Evolutionary conservation across 345 rosid genomes (phyloP).

Genomic region (Pseudoturritis turrita): DNA sequence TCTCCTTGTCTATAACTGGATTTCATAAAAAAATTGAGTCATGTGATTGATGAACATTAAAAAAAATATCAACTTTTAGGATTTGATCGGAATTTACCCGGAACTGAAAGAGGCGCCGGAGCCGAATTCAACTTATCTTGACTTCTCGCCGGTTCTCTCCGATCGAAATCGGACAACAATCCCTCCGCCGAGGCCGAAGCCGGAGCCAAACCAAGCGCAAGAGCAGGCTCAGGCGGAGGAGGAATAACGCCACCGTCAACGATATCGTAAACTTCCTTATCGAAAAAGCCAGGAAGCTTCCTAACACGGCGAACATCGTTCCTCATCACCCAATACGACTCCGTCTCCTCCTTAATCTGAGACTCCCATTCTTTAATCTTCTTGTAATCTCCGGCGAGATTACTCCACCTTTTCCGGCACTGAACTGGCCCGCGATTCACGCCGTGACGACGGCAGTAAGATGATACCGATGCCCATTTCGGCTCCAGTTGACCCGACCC

Average conservation of each 20-base stretch:
- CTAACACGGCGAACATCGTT: slow-evolving; percentile 79
- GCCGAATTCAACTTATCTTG: slow-evolving; percentile 40
- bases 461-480: slow-evolving; percentile 91
- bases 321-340: slow-evolving; percentile 96
- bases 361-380: slow-evolving; percentile 96
- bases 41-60: background rate
- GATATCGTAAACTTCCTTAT: slow-evolving; percentile 87
- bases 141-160: slow-evolving; percentile 49
- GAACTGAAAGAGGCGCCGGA: slow-evolving; percentile 36
- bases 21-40: background rate
- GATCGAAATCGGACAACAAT: slow-evolving; percentile 65
- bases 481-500: slow-evolving; percentile 78
- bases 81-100: slow-evolving; percentile 29
- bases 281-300: slow-evolving; percentile 91
- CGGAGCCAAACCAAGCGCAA: slow-evolving; percentile 45
- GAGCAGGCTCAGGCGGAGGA: slow-evolving; percentile 23
- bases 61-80: background rate
- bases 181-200: slow-evolving; percentile 39
- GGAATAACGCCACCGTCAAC: slow-evolving; percentile 51
- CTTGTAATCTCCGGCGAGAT: slow-evolving; percentile 92
- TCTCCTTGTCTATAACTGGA: slow-evolving; percentile 41
- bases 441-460: slow-evolving; percentile 84
- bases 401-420: slow-evolving; percentile 99
- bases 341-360: slow-evolving; percentile 56
- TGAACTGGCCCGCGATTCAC: slow-evolving; percentile 96